These are phyloP conservation scores for Nemania diffusa DNA, from an alignment of 2,329 filamentous ascomycete species.

Conservation along the genomic window DNA sequence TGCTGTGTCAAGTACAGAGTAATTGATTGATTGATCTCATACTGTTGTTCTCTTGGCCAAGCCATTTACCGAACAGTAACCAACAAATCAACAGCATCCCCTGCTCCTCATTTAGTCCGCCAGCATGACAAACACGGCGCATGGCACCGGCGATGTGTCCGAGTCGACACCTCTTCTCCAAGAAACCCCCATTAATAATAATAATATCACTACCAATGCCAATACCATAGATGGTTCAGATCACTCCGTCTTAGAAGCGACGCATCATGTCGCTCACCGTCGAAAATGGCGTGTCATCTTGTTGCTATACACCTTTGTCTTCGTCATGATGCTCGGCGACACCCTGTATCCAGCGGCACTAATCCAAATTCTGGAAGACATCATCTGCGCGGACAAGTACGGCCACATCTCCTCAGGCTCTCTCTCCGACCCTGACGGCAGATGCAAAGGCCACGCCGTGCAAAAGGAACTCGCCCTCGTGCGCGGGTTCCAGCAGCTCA, in stretches of 20 bases:
- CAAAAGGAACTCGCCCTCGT: slow-evolving; percentile 25
- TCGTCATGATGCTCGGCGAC: slow-evolving; percentile 21
- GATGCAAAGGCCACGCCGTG: slow-evolving; percentile 9
- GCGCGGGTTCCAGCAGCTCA: slow-evolving; percentile 14
- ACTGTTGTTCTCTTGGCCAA: too few species aligned
- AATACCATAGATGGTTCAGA: not conserved
- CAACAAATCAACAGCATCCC: too few species aligned
- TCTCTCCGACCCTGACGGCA: not conserved
- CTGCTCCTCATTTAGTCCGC: too few species aligned
- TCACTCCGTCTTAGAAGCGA: not conserved
- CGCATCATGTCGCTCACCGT: not conserved
- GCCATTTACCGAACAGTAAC: too few species aligned
- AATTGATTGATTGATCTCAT: too few species aligned
- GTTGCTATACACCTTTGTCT: slow-evolving; percentile 5
- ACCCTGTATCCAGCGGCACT: slow-evolving; percentile 21
- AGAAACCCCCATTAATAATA: not conserved
- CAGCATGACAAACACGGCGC: not conserved
- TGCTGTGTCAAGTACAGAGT: too few species aligned
- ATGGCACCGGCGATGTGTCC: not conserved
- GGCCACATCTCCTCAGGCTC: not conserved
- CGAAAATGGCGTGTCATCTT: slow-evolving; percentile 35
- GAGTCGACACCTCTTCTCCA: slow-evolving; percentile 13
- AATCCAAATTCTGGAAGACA: slow-evolving; percentile 15
- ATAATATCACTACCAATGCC: not conserved
- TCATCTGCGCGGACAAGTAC: slow-evolving; percentile 19